Base-by-base conservation (phyloP, 2,329 filamentous ascomycete genomes). In the Chrysoporthe deuterocubensis region DNA sequence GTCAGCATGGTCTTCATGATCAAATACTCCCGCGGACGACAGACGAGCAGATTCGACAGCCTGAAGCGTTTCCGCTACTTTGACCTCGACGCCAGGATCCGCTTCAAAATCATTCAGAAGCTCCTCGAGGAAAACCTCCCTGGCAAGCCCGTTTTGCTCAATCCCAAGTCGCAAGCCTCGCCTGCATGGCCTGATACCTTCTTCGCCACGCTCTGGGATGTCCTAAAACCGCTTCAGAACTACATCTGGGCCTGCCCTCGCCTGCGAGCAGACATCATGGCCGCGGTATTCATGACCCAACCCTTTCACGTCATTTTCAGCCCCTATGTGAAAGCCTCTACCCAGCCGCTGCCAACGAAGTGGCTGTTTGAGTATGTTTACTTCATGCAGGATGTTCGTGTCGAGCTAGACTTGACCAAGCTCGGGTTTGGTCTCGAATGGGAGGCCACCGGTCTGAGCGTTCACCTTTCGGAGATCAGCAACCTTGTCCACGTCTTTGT, bases 381-480 rank as follows among this genome's bases (percentile, higher is more conserved):
- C 1, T 77, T 79, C 44, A 78, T 82, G 71, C 75, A 72, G 18
- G 74, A 75, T 37, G 70, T 83, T 32, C 75, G 76, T 1, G 61
- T 83, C 11, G 81, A 83, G 68, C 42, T 83, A 1, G 81, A 83
- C 68, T 73, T 82, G 71, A 77, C 81, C 0, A 76, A 74, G 13
- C 72, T 81, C 9, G 74, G 76, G 1, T 79, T 78, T 32, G 78
- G 78, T 2, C 68, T 73, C 2, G 62, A 68, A 0, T 71, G 71
- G 4, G 64, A 70, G 0, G 77, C 78, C 0, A 66, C 63, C 0
- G 54, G 61, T 0, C 67, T 81, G 1, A 63, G 70, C 0, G 70
- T 76, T 0, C 74, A 74, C 6, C 69, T 75, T 0, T 66, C 73
- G 1, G 69, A 74, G 2, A 71, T 79, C 1, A 74, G 75, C 18